phyloP scores from a whole-genome alignment of 2,329 filamentous ascomycete species.

The Onygena corvina region DNA sequence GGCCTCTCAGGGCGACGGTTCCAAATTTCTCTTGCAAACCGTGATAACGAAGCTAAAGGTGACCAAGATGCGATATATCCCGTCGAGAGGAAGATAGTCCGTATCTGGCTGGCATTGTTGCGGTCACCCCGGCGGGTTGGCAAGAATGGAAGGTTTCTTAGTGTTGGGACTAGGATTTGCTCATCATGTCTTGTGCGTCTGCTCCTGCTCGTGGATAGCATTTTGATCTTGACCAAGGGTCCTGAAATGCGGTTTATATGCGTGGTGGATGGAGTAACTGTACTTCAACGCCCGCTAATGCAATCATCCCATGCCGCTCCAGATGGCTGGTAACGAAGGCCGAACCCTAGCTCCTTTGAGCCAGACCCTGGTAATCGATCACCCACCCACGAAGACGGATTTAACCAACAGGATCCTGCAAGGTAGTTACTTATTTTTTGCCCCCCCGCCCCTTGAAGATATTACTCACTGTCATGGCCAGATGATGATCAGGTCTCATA shows the following conservation, averaged over 20 bases:
- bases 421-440: neutral
- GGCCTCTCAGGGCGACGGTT: neutral
- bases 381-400: neutral
- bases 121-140: neutral
- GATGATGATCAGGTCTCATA: neutral
- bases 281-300: conserved; percentile 3
- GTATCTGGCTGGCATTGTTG: too few relatives aligned
- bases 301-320: conserved; percentile 3
- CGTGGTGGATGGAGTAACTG: neutral
- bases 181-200: conserved; percentile 4
- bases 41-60: conserved; percentile 1
- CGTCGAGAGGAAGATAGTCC: too few relatives aligned
- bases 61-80: too few relatives aligned
- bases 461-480: neutral
- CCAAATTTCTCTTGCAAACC: neutral
- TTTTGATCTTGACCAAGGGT: neutral
- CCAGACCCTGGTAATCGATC: neutral
- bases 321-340: neutral
- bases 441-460: neutral
- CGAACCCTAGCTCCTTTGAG: conserved; percentile 3
- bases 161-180: neutral
- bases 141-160: conserved; percentile 4
- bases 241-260: neutral
- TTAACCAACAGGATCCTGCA: neutral
- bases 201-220: neutral